Evolutionary conservation across 257 asterid species (phyloP).

Genomic region (Nicotiana sylvestris): DNA sequence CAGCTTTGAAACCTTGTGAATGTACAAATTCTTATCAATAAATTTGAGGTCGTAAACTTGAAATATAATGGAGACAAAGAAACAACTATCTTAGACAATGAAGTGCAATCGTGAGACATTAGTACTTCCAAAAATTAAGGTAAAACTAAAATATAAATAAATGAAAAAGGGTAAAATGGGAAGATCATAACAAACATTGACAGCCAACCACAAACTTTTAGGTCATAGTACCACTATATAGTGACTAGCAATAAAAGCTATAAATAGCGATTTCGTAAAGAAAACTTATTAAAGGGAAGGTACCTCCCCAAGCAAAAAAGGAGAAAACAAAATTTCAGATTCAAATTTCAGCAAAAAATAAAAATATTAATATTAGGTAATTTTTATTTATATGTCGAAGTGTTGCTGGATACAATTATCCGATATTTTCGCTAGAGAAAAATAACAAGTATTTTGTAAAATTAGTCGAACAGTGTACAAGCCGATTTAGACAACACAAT

Average conservation of each 20-base stretch:
- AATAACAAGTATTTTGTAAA: too few relatives aligned
- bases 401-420: too few relatives aligned
- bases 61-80: neutral
- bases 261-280: neutral
- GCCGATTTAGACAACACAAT: too few relatives aligned
- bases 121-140: neutral
- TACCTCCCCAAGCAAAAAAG: too few relatives aligned
- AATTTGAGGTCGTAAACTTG: conserved; percentile 3
- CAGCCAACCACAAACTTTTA: neutral
- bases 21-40: neutral
- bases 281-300: too few relatives aligned
- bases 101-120: neutral
- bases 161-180: neutral
- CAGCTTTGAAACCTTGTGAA: neutral
- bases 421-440: too few relatives aligned
- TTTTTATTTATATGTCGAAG: too few relatives aligned
- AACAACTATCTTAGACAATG: neutral
- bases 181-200: neutral
- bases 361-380: too few relatives aligned
- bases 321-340: too few relatives aligned
- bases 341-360: too few relatives aligned
- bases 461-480: too few relatives aligned
- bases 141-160: neutral
- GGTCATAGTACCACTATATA: neutral
- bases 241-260: neutral